Conservation (phyloP, 345 rosid genomes). For the Boechera retrofracta region DNA sequence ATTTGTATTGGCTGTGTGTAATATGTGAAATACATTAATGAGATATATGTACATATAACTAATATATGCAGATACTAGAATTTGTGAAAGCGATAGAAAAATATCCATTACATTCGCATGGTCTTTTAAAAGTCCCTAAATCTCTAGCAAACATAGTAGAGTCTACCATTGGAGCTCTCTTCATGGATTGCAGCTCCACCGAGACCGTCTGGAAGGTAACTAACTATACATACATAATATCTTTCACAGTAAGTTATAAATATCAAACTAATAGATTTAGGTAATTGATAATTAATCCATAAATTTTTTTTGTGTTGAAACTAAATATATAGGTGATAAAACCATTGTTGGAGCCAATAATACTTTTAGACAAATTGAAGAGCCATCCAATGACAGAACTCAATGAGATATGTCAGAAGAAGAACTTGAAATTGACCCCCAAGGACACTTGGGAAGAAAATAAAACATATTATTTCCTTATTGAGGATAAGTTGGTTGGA, state of each 20-base stretch:
- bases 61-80: conserved; percentile 49
- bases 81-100: conserved; percentile 52
- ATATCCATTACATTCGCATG: conserved; percentile 65
- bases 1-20: not conserved
- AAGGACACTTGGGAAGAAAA: not conserved
- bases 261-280: not conserved
- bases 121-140: conserved; percentile 60
- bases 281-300: not conserved
- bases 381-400: conserved; percentile 60
- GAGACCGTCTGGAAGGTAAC: conserved; percentile 64
- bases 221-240: not conserved
- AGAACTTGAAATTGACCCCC: conserved; percentile 34
- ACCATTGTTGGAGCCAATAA: conserved; percentile 63
- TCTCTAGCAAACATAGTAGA: conserved; percentile 69
- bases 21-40: not conserved
- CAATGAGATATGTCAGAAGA: conserved; percentile 64
- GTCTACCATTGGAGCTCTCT: conserved; percentile 62
- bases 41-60: not conserved
- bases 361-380: conserved; percentile 43
- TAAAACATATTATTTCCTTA: not conserved
- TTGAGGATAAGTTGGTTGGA: conserved; percentile 52
- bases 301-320: not conserved
- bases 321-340: conserved; percentile 51
- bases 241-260: not conserved
- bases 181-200: conserved; percentile 48